These are phyloP conservation scores for Geotrichum bryndzae DNA, from an alignment of 1,139 yeast genomes.

Conservation along the genomic window DNA sequence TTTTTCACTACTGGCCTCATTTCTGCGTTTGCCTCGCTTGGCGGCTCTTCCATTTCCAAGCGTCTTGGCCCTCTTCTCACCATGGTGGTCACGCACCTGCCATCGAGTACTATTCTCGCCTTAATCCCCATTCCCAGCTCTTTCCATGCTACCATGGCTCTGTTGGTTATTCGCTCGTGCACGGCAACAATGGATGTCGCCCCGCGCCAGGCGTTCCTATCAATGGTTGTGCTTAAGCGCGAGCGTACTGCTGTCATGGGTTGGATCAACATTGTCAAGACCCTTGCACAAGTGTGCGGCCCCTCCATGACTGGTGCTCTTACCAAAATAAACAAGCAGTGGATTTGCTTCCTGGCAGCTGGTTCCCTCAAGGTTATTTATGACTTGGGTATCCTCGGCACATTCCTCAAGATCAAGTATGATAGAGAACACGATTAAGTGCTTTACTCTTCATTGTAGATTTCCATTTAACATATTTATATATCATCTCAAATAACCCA, in stretches of 20 bases:
- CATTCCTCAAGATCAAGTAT: slow-evolving; percentile 18
- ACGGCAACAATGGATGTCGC: slow-evolving; percentile 84
- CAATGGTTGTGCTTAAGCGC: slow-evolving; percentile 56
- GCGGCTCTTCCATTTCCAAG: slow-evolving; percentile 65
- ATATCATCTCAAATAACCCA: background rate
- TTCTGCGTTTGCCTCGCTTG: slow-evolving; percentile 58
- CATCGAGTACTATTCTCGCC: slow-evolving; percentile 64
- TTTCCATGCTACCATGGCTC: slow-evolving; percentile 30
- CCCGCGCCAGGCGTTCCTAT: slow-evolving; percentile 73
- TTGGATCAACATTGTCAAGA: slow-evolving; percentile 76
- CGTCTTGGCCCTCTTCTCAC: slow-evolving; percentile 73
- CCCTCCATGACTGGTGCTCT: slow-evolving; percentile 73
- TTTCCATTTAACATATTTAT: background rate
- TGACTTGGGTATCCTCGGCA: slow-evolving; percentile 27
- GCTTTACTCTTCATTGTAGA: background rate
- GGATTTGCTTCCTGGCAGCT: slow-evolving; percentile 57
- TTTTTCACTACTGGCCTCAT: slow-evolving; percentile 57
- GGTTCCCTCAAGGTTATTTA: slow-evolving; percentile 45
- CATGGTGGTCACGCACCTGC: slow-evolving; percentile 69
- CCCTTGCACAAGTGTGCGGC: slow-evolving; percentile 76
- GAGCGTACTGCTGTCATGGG: slow-evolving; percentile 80
- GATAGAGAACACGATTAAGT: slow-evolving; percentile 12
- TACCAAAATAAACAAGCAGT: slow-evolving; percentile 48
- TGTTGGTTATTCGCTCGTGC: slow-evolving; percentile 45
- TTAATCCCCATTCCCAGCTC: slow-evolving; percentile 42